A percentile compares a stretch with the other conserved stretches of the same genome.
Evolutionary conservation across 805 yeast genomes (phyloP).

Genomic region (Ogataea paradorogensis): DNA sequence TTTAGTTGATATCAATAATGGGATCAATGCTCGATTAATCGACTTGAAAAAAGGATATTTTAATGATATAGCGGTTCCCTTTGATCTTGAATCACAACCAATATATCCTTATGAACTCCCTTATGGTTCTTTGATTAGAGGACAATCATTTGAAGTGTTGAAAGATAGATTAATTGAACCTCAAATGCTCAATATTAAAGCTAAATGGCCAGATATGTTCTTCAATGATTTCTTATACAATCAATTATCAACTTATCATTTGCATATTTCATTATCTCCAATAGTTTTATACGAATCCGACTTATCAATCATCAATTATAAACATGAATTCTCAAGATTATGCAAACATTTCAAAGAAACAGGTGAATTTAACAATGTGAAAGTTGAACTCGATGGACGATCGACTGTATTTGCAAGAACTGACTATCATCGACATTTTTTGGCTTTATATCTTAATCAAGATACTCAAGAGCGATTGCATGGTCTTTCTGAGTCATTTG

Average conservation of each 20-base stretch:
- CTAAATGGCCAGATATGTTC: constrained; percentile 25
- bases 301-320: constrained; percentile 12
- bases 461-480: constrained; percentile 2
- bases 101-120: constrained; percentile 23
- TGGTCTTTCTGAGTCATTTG: constrained; percentile 5
- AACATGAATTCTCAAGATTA: constrained; percentile 9
- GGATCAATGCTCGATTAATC: constrained; percentile 13
- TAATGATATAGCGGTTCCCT: constrained; percentile 20
- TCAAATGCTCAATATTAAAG: constrained; percentile 12
- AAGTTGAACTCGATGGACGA: constrained; percentile 6
- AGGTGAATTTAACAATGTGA: constrained; percentile 2
- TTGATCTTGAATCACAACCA: constrained; percentile 8
- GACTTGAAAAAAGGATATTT: constrained; percentile 25
- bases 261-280: constrained; percentile 28
- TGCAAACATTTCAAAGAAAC: constrained; percentile 10
- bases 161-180: constrained; percentile 22
- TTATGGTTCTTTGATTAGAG: constrained; percentile 24
- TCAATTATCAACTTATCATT: constrained; percentile 12
- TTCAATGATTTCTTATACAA: constrained; percentile 15
- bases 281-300: constrained; percentile 18
- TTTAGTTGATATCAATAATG: constrained; percentile 16
- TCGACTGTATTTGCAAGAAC: constrained; percentile 14
- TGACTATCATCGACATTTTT: constrained; percentile 15
- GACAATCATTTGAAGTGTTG: constrained; percentile 15
- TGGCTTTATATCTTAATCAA: constrained; percentile 13